Conservation (phyloP, 1,284 basidiomycete genomes). For the Kalmanozyma brasiliensis region DNA sequence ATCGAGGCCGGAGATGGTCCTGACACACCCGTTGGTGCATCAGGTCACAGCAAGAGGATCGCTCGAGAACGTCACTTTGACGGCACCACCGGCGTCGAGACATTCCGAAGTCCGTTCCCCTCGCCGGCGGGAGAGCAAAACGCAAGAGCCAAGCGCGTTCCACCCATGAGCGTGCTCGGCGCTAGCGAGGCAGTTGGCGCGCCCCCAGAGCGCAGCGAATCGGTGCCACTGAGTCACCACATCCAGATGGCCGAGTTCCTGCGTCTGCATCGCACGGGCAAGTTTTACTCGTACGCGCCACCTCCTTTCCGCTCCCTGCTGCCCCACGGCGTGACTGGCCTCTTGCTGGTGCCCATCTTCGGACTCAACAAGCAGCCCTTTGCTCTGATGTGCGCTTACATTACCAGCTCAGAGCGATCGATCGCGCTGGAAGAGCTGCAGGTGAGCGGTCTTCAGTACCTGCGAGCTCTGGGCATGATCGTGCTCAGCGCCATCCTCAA, state of each 20-base stretch:
- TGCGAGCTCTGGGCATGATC: constrained; percentile 88
- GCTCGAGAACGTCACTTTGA: constrained; percentile 42
- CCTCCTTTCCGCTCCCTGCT: constrained; percentile 59
- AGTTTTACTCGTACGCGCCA: constrained; percentile 57
- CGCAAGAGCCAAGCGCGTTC: constrained; percentile 44
- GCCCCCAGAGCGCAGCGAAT: constrained; percentile 44
- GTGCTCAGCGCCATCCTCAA: constrained; percentile 93
- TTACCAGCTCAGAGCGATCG: constrained; percentile 78
- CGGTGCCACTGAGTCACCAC: constrained; percentile 59
- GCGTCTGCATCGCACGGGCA: constrained; percentile 50
- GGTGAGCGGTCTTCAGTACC: constrained; percentile 87
- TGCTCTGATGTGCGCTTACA: constrained; percentile 89
- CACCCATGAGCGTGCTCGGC: constrained; percentile 62
- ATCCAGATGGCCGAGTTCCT: constrained; percentile 62
- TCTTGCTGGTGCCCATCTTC: constrained; percentile 78
- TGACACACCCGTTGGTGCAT: background rate
- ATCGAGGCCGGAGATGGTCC: too few relatives aligned
- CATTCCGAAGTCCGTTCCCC: constrained; percentile 26
- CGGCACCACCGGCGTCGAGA: constrained; percentile 46
- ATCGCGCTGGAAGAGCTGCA: constrained; percentile 78
- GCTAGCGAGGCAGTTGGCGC: constrained; percentile 44
- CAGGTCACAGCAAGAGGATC: constrained; percentile 11
- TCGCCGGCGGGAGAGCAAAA: constrained; percentile 28
- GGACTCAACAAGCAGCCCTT: constrained; percentile 92
- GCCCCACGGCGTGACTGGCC: constrained; percentile 46